Conservation (phyloP, 805 yeast genomes). For the Myxozyma monticola region DNA sequence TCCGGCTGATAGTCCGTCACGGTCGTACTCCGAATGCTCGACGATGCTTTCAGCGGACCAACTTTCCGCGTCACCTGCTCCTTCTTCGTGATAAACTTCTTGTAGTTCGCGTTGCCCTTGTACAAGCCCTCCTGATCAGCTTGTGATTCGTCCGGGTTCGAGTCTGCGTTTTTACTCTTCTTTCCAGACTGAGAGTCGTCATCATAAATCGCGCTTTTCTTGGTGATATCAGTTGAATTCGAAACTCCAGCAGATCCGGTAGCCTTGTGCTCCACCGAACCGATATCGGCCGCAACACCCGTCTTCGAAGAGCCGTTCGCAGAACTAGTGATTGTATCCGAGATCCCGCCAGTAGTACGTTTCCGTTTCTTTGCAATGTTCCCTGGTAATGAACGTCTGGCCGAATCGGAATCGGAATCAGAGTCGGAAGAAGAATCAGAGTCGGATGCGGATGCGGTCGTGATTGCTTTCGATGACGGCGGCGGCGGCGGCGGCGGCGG, state of each 20-base stretch:
- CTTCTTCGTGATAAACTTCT: slow-evolving; percentile 28
- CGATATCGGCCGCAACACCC: slow-evolving; percentile 13
- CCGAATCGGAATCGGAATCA: neutral
- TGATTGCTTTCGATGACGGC: neutral
- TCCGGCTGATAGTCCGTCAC: slow-evolving; percentile 87
- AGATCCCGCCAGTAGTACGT: slow-evolving; percentile 15
- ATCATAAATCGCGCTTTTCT: slow-evolving; percentile 31
- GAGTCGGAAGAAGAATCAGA: neutral
- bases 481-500: neutral
- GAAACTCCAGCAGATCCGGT: slow-evolving; percentile 18
- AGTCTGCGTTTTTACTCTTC: slow-evolving; percentile 3
- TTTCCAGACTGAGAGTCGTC: slow-evolving; percentile 19
- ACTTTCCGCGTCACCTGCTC: slow-evolving; percentile 33
- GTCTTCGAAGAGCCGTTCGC: slow-evolving; percentile 13
- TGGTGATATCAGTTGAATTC: slow-evolving; percentile 36
- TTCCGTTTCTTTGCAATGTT: slow-evolving; percentile 14
- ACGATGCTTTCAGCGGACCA: slow-evolving; percentile 45
- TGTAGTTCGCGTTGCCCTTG: slow-evolving; percentile 19
- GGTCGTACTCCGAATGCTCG: slow-evolving; percentile 63
- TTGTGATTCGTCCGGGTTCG: neutral
- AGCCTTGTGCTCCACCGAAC: slow-evolving; percentile 18
- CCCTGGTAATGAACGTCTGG: neutral
- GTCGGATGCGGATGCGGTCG: neutral
- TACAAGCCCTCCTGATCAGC: slow-evolving; percentile 24
- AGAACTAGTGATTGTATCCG: slow-evolving; percentile 18